phyloP scores from a whole-genome alignment of 2,329 filamentous ascomycete genomes.

The Aspergillus alliaceus region DNA sequence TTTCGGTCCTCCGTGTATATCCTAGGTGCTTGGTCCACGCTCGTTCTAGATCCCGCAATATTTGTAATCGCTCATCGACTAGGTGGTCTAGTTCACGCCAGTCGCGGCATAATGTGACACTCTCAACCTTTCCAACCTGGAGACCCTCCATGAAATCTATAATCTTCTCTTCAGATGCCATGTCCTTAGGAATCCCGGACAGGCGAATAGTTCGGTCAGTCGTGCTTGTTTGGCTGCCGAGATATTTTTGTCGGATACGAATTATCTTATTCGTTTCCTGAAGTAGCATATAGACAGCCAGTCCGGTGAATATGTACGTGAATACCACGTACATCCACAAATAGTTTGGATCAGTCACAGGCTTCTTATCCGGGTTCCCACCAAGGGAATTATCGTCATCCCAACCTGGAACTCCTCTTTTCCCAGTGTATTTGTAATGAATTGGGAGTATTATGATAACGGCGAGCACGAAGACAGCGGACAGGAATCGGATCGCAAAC shows the following conservation, averaged over 20 bases:
- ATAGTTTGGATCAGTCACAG: conserved; percentile 53
- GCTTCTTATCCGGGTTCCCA: conserved; percentile 31
- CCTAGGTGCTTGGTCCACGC: conserved; percentile 78
- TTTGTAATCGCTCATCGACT: conserved; percentile 64
- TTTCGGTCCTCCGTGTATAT: conserved; percentile 51
- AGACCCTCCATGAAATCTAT: conserved; percentile 84
- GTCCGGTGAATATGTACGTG: conserved; percentile 82
- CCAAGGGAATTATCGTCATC: conserved; percentile 31
- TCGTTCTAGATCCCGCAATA: conserved; percentile 74
- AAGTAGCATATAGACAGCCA: conserved; percentile 81
- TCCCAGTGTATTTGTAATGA: conserved; percentile 65
- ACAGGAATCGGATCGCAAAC: conserved; percentile 84
- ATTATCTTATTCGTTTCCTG: conserved; percentile 84
- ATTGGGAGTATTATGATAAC: conserved; percentile 80
- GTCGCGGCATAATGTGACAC: conserved; percentile 79
- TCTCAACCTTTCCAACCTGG: conserved; percentile 85
- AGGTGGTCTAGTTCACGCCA: conserved; percentile 80
- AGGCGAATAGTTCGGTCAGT: conserved; percentile 92
- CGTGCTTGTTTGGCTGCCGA: conserved; percentile 91
- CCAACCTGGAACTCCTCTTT: conserved; percentile 40
- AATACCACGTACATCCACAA: conserved; percentile 95
- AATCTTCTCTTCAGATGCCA: conserved; percentile 79
- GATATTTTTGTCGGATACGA: conserved; percentile 80
- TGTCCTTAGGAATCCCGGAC: conserved; percentile 77
- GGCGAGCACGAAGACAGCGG: conserved; percentile 78